Evolutionary conservation across 208 protist genomes (phyloP).

Genomic region (Acanthamoeba culbertsoni): DNA sequence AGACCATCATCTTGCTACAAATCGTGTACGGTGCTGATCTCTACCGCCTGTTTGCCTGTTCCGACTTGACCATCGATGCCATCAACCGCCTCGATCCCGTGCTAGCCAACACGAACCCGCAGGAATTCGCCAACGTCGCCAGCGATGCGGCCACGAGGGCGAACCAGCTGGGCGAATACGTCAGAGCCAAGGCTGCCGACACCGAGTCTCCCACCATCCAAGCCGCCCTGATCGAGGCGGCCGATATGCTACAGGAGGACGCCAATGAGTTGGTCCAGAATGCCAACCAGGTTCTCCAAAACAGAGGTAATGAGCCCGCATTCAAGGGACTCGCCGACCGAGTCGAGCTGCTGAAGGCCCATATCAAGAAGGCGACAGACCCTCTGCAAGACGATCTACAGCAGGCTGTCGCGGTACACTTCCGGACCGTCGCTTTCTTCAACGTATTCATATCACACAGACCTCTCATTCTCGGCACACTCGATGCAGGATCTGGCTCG

Average conservation of each 20-base stretch:
- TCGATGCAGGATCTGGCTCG: not conserved
- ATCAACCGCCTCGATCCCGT: conserved; percentile 13
- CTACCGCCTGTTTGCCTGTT: conserved; percentile 21
- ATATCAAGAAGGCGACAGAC: conserved; percentile 30
- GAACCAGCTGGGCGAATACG: conserved; percentile 39
- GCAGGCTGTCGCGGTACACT: not conserved
- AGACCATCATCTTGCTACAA: conserved; percentile 61
- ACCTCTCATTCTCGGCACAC: not conserved
- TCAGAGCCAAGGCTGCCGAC: conserved; percentile 35
- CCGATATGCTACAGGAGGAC: not conserved
- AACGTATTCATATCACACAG: too few species aligned
- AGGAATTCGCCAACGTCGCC: conserved; percentile 33
- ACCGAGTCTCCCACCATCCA: conserved; percentile 27
- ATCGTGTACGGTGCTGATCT: conserved; percentile 55
- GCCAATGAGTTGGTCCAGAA: conserved; percentile 12
- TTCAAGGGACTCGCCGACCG: not conserved
- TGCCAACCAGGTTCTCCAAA: conserved; percentile 39
- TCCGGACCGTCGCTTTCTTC: not conserved
- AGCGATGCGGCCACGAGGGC: conserved; percentile 20
- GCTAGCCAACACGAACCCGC: not conserved
- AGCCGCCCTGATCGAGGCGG: not conserved
- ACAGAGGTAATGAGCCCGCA: not conserved
- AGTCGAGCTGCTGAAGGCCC: not conserved
- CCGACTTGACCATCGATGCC: not conserved
- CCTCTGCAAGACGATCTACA: conserved; percentile 46